phyloP scores from a whole-genome alignment of 2,329 filamentous ascomycete species.

The Calonectria ilicicola region DNA sequence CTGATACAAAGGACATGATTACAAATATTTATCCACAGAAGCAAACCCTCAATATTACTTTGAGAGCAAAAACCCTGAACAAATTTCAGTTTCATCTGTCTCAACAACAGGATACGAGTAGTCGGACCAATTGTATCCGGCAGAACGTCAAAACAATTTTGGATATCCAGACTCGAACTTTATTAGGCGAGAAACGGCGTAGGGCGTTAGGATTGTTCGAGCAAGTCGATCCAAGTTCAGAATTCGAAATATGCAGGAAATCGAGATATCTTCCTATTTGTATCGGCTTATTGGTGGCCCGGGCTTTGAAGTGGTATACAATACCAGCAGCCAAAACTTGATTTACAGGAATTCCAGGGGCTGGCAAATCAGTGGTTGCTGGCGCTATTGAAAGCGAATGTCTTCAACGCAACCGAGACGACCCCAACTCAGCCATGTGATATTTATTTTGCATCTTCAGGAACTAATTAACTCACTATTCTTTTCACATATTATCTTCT shows the following conservation, averaged over 20 bases:
- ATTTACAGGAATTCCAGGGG: slow-evolving; percentile 22
- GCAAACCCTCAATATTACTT: slow-evolving; percentile 10
- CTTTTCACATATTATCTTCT: not conserved
- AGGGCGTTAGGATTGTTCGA: not conserved
- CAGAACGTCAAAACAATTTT: not conserved
- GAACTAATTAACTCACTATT: not conserved
- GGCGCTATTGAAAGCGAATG: slow-evolving; percentile 8
- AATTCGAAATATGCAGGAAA: not conserved
- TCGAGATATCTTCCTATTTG: slow-evolving; percentile 6
- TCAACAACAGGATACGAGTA: not conserved
- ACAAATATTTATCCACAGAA: slow-evolving; percentile 5
- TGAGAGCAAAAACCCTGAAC: slow-evolving; percentile 6
- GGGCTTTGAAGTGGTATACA: not conserved
- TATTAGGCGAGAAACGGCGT: not conserved
- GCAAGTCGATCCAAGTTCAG: not conserved
- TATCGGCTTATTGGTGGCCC: not conserved
- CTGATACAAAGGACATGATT: slow-evolving; percentile 2
- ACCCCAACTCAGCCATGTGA: not conserved
- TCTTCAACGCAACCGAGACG: not conserved
- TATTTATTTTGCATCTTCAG: slow-evolving; percentile 23
- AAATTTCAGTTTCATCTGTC: not conserved
- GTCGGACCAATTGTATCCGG: not conserved
- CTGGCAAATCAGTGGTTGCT: slow-evolving; percentile 21
- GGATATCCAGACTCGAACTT: not conserved
- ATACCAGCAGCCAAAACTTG: not conserved